Conservation (phyloP, 2,329 filamentous ascomycete genomes). For the Dactylonectria estremocensis region DNA sequence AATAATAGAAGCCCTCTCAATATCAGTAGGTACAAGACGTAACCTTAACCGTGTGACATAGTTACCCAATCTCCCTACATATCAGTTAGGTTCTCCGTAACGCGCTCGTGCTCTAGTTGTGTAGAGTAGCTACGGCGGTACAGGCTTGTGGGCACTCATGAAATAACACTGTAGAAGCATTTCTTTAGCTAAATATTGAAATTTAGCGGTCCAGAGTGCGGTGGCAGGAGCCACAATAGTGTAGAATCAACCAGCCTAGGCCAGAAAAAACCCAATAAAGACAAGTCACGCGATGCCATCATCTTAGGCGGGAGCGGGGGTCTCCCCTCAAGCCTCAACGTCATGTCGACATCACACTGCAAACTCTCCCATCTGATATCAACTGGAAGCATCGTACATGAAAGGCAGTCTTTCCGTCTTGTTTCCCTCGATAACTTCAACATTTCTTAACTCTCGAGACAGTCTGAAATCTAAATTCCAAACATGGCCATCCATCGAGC, state of each 20-base stretch:
- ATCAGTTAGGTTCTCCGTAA: too few relatives aligned
- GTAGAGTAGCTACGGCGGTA: too few relatives aligned
- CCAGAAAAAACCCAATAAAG: background rate
- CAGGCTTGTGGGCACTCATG: conserved; percentile 1
- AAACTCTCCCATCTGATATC: conserved; percentile 1
- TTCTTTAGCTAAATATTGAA: background rate
- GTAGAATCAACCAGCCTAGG: background rate
- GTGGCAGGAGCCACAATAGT: background rate
- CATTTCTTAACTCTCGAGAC: background rate
- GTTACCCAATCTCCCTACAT: too few relatives aligned
- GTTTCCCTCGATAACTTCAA: background rate
- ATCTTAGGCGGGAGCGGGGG: background rate
- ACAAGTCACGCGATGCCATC: background rate
- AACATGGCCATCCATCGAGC: conserved; percentile 13
- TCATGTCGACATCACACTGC: conserved; percentile 24
- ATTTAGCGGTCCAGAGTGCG: background rate
- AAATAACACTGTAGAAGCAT: background rate
- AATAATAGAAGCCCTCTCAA: too few relatives aligned
- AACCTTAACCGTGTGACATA: too few relatives aligned
- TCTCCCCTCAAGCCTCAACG: conserved; percentile 4
- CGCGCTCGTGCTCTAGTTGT: too few relatives aligned
- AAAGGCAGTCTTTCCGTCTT: conserved; percentile 5
- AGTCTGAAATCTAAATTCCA: background rate
- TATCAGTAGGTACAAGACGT: too few relatives aligned
- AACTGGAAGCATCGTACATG: background rate